Percentiles rank a stretch among this genome's conserved stretches.
Conservation (phyloP, 257 asterid genomes). For the Petunia axillaris region DNA sequence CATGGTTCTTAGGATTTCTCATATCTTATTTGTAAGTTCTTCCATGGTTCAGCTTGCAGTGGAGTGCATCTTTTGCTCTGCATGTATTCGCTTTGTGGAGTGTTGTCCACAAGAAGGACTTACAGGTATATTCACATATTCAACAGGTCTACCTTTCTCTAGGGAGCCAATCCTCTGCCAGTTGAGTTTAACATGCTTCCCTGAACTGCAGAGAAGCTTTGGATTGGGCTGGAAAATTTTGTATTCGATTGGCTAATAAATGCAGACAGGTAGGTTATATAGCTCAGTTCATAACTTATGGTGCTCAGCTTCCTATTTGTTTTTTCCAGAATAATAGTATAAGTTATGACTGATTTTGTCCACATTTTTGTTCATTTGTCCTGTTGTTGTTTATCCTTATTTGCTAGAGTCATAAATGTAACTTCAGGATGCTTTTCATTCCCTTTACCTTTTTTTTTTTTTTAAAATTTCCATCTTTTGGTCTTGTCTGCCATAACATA, state of each 20-base stretch:
- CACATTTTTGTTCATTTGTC: background rate
- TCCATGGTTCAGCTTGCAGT: constrained; percentile 79
- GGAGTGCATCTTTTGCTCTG: constrained; percentile 99
- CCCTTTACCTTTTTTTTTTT: background rate
- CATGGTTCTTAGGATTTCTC: constrained; percentile 19
- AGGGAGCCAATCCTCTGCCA: constrained; percentile 21
- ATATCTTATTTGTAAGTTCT: constrained; percentile 3
- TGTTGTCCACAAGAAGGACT: constrained; percentile 99
- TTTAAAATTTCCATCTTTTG: background rate
- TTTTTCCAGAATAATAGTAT: background rate
- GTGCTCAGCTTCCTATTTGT: constrained; percentile 1
- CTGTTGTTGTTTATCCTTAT: constrained; percentile 13
- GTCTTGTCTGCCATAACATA: constrained; percentile 18
- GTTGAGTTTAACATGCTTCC: constrained; percentile 31
- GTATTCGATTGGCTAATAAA: constrained; percentile 98
- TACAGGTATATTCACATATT: constrained; percentile 64
- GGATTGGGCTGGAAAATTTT: constrained; percentile 98
- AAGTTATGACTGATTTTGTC: background rate
- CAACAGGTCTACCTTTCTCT: constrained; percentile 9
- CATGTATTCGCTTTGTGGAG: constrained; percentile 98
- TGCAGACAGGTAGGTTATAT: constrained; percentile 81
- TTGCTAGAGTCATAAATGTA: background rate
- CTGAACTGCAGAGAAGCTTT: constrained; percentile 76
- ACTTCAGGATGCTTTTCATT: constrained; percentile 2
- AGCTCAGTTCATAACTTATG: constrained; percentile 30